Evolutionary conservation across 805 yeast genomes (phyloP), one percentile per base, ranked within the genome.

Genomic region (Kazachstania taianensis): DNA sequence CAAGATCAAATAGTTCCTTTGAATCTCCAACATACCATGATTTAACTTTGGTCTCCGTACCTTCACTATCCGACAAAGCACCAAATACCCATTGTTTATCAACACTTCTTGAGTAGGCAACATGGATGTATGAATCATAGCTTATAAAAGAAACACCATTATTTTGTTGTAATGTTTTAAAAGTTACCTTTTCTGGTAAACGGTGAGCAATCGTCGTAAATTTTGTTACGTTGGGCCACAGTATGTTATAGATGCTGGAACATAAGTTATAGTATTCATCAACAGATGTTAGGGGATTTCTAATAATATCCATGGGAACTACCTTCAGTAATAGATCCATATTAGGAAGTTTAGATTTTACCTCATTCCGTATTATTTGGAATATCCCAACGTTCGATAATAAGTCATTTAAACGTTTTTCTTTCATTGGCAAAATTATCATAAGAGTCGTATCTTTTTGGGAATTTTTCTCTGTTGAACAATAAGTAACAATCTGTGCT

Each of bases 11-110:
- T n/a, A 58, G 49, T 2, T 49, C 44, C 28, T 49, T 60, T 1
- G 61, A 49, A 37, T 45, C 48, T 36, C 61, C 59, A 53, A 51
- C 67, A 45, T 66, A 69, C 87, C 89, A 81, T 0, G 85, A 69
- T 44, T 74, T 78, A 0, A 78, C 70, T 31, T 66, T 67, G 13
- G 77, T 71, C 9, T 73, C 66, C 3, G 66, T 64, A 0, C 95
- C 95, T 53, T 71, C 69, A 33, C 87, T 89, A 50, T 89, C 95
- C 0, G 92, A 69, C 94, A 96, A 85, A 1, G 94, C 79, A 0
- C 84, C 94, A 16, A 78, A 74, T 30, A 85, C 67, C 95, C 96
- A 89, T 37, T 73, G 75, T 41, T 75, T 76, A 54, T 87, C 94
- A 3, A 72, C 65, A 0, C 94, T 80, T 35, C 94, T 57, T 20